Percentiles rank a stretch among this genome's conserved stretches.
phyloP scores from a whole-genome alignment of 1,284 basidiomycete genomes.

The Trametes pubescens region DNA sequence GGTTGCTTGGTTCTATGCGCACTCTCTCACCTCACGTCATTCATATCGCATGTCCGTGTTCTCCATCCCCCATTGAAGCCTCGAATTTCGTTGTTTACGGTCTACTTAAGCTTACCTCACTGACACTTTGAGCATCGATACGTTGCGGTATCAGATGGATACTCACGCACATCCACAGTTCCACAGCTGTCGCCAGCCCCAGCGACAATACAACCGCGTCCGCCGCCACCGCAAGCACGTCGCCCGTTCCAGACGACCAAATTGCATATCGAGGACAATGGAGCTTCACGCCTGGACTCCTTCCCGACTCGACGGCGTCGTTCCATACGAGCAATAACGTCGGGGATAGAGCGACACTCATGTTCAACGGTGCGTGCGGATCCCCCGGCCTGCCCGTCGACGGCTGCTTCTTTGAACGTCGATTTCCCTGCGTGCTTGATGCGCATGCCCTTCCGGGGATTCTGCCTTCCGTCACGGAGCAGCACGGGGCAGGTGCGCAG shows the following conservation, averaged over 20 bases:
- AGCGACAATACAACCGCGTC: conserved; percentile 14
- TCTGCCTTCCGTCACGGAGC: conserved; percentile 6
- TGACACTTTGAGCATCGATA: background rate
- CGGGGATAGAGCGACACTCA: conserved; percentile 54
- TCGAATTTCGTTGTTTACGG: background rate
- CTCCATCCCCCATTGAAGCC: background rate
- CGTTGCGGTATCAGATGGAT: background rate
- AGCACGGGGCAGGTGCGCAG: conserved; percentile 19
- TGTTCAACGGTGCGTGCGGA: conserved; percentile 56
- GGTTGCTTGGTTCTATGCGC: background rate
- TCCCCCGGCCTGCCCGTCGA: background rate
- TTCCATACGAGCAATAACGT: conserved; percentile 56
- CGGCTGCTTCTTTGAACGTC: conserved; percentile 11
- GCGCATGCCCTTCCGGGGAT: conserved; percentile 17
- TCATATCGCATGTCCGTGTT: background rate
- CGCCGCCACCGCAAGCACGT: conserved; percentile 28
- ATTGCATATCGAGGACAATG: conserved; percentile 41
- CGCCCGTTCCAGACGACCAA: conserved; percentile 36
- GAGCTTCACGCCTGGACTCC: conserved; percentile 37
- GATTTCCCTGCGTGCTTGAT: conserved; percentile 14
- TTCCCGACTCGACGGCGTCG: conserved; percentile 32
- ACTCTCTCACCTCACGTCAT: background rate
- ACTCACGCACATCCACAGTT: conserved; percentile 12
- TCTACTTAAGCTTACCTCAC: background rate
- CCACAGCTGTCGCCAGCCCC: background rate